Conservation (phyloP, 768 basidiomycete species). For the Serendipita vermifera region DNA sequence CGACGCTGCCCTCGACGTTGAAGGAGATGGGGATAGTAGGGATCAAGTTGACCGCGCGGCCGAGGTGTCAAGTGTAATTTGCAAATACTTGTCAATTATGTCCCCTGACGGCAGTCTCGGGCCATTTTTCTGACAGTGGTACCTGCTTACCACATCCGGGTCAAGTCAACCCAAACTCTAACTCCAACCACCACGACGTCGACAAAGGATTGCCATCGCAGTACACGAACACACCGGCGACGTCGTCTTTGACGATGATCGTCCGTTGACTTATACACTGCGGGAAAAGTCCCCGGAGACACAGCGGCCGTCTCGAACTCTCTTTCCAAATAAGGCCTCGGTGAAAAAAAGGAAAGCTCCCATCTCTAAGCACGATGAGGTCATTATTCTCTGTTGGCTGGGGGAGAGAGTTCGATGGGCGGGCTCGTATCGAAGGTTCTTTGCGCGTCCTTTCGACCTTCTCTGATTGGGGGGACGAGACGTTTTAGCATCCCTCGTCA, state of each 20-base stretch:
- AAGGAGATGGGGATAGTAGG: too few species aligned
- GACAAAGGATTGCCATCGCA: constrained; percentile 10
- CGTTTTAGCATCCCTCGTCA: neutral
- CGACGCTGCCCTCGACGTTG: too few species aligned
- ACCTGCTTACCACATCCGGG: too few species aligned
- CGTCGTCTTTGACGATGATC: neutral
- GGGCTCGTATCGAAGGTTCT: neutral
- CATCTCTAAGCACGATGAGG: constrained; percentile 8
- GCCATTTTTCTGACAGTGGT: too few species aligned
- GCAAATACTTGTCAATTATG: too few species aligned
- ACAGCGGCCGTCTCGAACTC: too few species aligned
- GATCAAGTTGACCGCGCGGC: too few species aligned
- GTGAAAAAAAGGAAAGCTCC: constrained; percentile 7
- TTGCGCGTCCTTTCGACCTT: neutral
- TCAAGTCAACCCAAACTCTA: too few species aligned
- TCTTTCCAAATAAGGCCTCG: too few species aligned
- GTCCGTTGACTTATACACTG: neutral
- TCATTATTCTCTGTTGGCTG: neutral
- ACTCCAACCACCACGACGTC: too few species aligned
- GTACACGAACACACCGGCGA: neutral
- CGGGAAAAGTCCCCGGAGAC: constrained; percentile 10
- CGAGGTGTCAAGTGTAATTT: too few species aligned
- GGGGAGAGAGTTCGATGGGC: neutral
- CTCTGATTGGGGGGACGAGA: neutral
- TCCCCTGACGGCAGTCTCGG: too few species aligned